Conservation (phyloP, 1,284 basidiomycete species). For the Singerocomus inundabilis region DNA sequence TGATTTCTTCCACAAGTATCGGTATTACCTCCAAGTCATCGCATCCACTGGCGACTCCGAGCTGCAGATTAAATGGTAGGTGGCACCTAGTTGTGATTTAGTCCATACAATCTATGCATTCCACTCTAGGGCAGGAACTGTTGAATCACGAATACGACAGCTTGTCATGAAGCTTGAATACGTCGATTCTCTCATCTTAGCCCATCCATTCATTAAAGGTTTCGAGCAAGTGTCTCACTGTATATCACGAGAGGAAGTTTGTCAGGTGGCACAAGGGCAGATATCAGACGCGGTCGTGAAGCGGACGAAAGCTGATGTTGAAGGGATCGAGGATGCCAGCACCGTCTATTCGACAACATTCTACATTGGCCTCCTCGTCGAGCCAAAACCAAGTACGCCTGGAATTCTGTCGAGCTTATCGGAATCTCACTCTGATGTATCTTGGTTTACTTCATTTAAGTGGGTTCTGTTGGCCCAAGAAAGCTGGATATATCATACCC, state of each 20-base stretch:
- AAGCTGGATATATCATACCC: conserved; percentile 96
- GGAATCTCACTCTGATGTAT: conserved; percentile 19
- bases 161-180: conserved; percentile 97
- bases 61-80: conserved; percentile 92
- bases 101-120: conserved; percentile 23
- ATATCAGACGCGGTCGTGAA: conserved; percentile 69
- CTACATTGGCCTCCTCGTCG: conserved; percentile 93
- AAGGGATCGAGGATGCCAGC: conserved; percentile 73
- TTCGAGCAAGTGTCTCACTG: conserved; percentile 89
- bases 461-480: conserved; percentile 67
- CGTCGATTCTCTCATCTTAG: conserved; percentile 86
- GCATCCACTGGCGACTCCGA: conserved; percentile 85
- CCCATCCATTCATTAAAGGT: conserved; percentile 95
- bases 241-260: conserved; percentile 82
- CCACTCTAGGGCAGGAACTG: conserved; percentile 77
- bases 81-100: background rate
- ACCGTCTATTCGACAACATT: conserved; percentile 92
- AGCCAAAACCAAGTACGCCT: conserved; percentile 83
- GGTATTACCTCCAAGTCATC: conserved; percentile 98
- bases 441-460: conserved; percentile 39
- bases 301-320: conserved; percentile 79
- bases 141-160: conserved; percentile 96
- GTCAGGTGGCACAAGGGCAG: conserved; percentile 87
- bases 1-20: conserved; percentile 97
- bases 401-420: conserved; percentile 12